Base-by-base conservation (phyloP, 768 basidiomycete species). In the Boletus pseudopeckii region DNA sequence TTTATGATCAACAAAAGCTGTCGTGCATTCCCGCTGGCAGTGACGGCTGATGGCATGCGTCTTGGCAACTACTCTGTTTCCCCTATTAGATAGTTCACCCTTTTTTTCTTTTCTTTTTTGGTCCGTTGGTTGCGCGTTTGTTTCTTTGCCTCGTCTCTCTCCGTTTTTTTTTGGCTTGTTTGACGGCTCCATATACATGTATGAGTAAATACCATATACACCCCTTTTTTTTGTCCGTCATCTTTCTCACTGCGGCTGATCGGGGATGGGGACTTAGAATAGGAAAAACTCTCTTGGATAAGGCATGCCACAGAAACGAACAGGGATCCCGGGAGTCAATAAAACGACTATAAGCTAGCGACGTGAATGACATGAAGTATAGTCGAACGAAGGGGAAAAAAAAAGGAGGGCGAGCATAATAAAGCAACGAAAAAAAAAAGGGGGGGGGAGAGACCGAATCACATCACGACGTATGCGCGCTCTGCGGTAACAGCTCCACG, bases 1-100 rank as follows among this genome's bases (percentile, higher is more conserved):
- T 67, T 69, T 67, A 69, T 69, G 26, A 36, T 58, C 51, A 50
- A 55, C 64, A 62, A 67, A 64, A 64, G 57, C 59, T 64, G 67
- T 51, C 62, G 50, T 48, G 45, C 50, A 28, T 38, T n/a, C 7
- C 17, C 26, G 30, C 26, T 38, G 18, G 43, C 54, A 53, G 43
- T 33, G 42, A 40, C 18, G 52, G 37, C 34, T 28, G 49, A 52
- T 7, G 34, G n/a, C 8, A 20, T 28, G 22, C 13, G 24, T 32
- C 43, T 24, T 36, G 53, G 30, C 37, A 33, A 26, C 28, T 5
- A 15, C 11, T 4, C 18, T 24, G 20, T 18, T 13, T 28, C 18
- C 28, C 13, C 28, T 17, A 4, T 10, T 53, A 53, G 52, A 53
- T 42, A 14, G 7, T 15, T 26, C 1, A 24, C 24, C 6, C 6